Evolutionary conservation across 2,329 filamentous ascomycete genomes (phyloP), one percentile per base, ranked within the genome.

Genomic region (Talaromyces sp.): DNA sequence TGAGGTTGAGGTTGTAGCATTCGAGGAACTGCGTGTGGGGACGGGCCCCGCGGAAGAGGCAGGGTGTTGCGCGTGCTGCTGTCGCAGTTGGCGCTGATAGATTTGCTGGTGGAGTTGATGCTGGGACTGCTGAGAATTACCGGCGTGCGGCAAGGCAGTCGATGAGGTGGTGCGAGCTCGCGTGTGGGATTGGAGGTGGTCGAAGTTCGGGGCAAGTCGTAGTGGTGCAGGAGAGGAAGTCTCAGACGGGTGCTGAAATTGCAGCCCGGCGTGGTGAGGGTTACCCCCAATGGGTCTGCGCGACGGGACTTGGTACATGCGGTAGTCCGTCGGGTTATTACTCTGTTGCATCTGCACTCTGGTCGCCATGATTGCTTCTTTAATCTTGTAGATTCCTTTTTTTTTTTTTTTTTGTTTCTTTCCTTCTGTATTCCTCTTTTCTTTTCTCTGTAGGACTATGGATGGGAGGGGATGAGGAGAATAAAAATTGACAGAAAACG

Each of bases 1-100:
- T 21, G 69, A 75, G 23, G 75, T 78, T 21, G 76, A 78, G 14
- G 72, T 74, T 44, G 76, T 79, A 16, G 75, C 77, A 67, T 69
- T 79, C 11, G 76, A 79, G 57, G 76, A 63, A 58, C 73, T 73
- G 60, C 76, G 71, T 16, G 73, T 67, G 12, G 73, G 66, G 6
- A 69, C 63, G 1, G 54, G 37, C 35, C 59, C 59, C 37, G 63
- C 46, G 55, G 62, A 35, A 55, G 69, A 54, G 35, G 37, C 25
- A 46, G 31, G 25, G 2, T 50, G 46, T 31, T 58, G 56, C n/a
- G 39, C 23, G 25, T 33, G 48, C 21, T 21, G 48, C n/a, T 21
- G 70, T 31, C 69, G 68, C 11, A 71, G 63, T 6, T 69, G 68
- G 25, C 71, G 69, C 33, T 67, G 66, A 42, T 61, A 64, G 31